Evolutionary conservation across 164 flowering plant species (phyloP).

Genomic region (Santalum album): DNA sequence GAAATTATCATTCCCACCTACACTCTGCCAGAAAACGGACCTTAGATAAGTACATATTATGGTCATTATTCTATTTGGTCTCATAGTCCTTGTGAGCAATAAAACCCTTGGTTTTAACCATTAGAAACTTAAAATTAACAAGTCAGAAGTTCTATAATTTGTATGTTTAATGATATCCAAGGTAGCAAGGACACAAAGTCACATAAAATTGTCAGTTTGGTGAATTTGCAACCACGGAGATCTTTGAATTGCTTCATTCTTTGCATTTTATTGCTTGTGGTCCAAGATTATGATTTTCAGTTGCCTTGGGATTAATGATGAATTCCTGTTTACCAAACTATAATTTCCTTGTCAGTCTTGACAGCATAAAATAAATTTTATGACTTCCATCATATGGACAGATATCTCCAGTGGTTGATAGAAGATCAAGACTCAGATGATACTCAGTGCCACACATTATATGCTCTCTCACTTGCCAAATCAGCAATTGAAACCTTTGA

Average conservation of each 20-base stretch:
- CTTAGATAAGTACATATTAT: no score
- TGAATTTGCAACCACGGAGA: no score
- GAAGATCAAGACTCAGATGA: constrained; percentile 84
- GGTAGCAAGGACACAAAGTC: no score
- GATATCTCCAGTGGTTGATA: constrained; percentile 94
- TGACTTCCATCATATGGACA: constrained; percentile 14
- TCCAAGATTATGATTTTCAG: neutral
- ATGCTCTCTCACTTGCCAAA: constrained; percentile 89
- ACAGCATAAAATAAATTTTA: neutral
- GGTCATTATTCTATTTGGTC: no score
- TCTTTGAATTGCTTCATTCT: neutral
- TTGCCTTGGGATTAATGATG: neutral
- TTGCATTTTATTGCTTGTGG: neutral
- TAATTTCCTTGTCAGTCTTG: neutral
- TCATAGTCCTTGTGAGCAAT: no score
- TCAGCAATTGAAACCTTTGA: constrained; percentile 57
- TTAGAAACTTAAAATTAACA: no score
- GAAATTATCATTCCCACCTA: neutral
- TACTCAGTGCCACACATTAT: constrained; percentile 65
- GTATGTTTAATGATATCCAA: no score
- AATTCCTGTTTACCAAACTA: neutral
- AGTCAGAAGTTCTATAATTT: no score
- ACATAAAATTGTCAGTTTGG: no score
- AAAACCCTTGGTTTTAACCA: no score
- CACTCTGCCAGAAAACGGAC: neutral